Evolutionary conservation across 768 basidiomycete species (phyloP), one percentile per base, ranked within the genome.

Genomic region (Termitomyces heimii): DNA sequence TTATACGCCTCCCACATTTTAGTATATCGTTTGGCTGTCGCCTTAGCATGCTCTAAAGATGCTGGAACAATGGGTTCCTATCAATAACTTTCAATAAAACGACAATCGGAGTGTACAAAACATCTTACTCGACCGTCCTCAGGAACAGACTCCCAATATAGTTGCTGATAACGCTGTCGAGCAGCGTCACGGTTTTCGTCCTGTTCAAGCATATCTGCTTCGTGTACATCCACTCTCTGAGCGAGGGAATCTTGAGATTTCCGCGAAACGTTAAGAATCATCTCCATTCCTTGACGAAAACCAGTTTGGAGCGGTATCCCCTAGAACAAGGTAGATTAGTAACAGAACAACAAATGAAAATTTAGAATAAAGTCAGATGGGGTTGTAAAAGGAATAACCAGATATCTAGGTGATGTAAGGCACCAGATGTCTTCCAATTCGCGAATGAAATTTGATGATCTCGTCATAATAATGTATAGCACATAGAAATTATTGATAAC

Each of bases 231-330:
- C 22, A 75, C 73, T 46, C 83, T 71, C 22, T 55, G 40, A 26
- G 52, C 29, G 1, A 44, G 52, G 31, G 64, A 54, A 22, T 65
- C 62, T 43, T 47, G 50, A 9, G 32, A 34, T 37, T 22, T 56
- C 47, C 40, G 32, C 50, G 68, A 71, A n/a, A 89, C 83, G 39
- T 83, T 87, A 29, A 97, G 76, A 5, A 91, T 68, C 40, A 72
- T 71, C 64, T 97, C 93, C 94, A 97, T 97, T 18, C 88, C 91
- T 44, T 69, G 66, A 7, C 76, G 80, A 70, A 95, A 93, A 9
- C 91, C 90, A 0, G 83, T 88, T 74, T 97, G 94, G 5, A 94
- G 65, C 3, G 73, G 69, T 66, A 83, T 83, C 39, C 75, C 77
- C 89, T 92, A 62, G 42, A 58, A 35, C 6, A 34, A 12, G 47